Percentiles rank a stretch among this genome's conserved stretches.
Conservation (phyloP, 2,329 filamentous ascomycete genomes). For the Didymella exigua region DNA sequence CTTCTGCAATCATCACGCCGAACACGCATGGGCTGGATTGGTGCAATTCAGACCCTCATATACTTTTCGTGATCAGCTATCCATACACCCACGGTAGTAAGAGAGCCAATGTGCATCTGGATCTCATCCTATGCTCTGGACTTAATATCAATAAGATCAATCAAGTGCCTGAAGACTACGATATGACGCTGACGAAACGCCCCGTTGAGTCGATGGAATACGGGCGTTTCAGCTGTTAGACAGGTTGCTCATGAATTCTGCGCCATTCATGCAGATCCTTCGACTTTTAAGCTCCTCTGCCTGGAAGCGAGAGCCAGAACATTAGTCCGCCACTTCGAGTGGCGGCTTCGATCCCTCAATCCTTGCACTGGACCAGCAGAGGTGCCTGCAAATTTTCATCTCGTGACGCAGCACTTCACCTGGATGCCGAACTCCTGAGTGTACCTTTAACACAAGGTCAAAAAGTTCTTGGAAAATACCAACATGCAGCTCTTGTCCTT, state of each 20-base stretch:
- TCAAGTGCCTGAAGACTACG: too few relatives aligned
- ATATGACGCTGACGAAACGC: not conserved
- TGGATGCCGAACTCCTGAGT: not conserved
- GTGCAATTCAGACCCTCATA: slow-evolving; percentile 48
- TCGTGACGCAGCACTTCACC: slow-evolving; percentile 4
- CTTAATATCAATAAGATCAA: not conserved
- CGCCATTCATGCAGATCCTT: not conserved
- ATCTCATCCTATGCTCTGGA: not conserved
- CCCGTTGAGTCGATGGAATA: not conserved
- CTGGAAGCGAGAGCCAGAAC: slow-evolving; percentile 39
- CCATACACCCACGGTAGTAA: not conserved
- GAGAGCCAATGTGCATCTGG: not conserved
- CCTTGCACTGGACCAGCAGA: not conserved
- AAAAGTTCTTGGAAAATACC: slow-evolving; percentile 12
- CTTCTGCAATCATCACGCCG: slow-evolving; percentile 32
- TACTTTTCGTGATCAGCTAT: slow-evolving; percentile 37
- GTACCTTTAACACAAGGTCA: not conserved
- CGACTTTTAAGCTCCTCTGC: not conserved
- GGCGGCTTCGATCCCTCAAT: slow-evolving; percentile 13
- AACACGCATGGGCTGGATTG: slow-evolving; percentile 40
- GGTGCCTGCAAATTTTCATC: slow-evolving; percentile 5
- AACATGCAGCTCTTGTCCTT: slow-evolving; percentile 14
- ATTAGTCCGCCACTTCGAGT: slow-evolving; percentile 20
- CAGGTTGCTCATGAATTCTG: not conserved
- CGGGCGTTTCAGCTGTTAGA: not conserved